Base-by-base conservation (phyloP, 2,329 filamentous ascomycete species). In the Monosporascus sp. region DNA sequence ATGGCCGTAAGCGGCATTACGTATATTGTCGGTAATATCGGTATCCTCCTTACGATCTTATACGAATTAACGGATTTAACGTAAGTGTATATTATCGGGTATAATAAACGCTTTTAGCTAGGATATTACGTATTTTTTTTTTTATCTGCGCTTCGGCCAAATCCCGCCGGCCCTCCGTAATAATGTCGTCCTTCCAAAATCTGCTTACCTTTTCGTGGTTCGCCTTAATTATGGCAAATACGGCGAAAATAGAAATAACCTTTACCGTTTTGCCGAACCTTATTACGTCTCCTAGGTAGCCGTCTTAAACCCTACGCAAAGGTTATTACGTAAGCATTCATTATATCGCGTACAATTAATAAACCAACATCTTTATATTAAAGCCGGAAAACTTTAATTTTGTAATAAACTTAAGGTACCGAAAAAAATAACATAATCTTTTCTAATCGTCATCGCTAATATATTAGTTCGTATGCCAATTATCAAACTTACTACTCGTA, bases 341-440 rank as follows among this genome's bases (percentile, higher is more conserved):
- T 40, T 48, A 53, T 43, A 53, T 49, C 22, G 37, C 51, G 40
- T 53, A 48, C 35, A 53, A 46, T 41, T 53, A 48, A 41, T 53
- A 53, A 31, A 38, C 38, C 37, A 38, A 18, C 8, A 50, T 53
- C 37, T 50, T 40, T 43, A 50, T 26, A 26, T 35, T 46, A 37
- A 53, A 53, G 15, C 47, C 47, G 31, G 24, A 31, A 40, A 40
- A 40, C 47, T 38, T 49, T 41, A 45, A 48, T 40, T 53, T 50
- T 43, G 26, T 53, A 20, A 40, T 53, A 50, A 28, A 49, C 43
- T 49, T 40, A 28, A 24, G 37, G 43, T 48, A 53, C 41, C 17
- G 46, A 28, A 53, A 53, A 35, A 53, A 38, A 31, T 41, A 35
- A 38, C 47, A 53, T 38, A 50, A 26, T 28, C 47, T 40, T 37